These are phyloP conservation scores for Globisporangium sylvaticum DNA, from an alignment of 352 stramenopile genomes.

Conservation along the genomic window DNA sequence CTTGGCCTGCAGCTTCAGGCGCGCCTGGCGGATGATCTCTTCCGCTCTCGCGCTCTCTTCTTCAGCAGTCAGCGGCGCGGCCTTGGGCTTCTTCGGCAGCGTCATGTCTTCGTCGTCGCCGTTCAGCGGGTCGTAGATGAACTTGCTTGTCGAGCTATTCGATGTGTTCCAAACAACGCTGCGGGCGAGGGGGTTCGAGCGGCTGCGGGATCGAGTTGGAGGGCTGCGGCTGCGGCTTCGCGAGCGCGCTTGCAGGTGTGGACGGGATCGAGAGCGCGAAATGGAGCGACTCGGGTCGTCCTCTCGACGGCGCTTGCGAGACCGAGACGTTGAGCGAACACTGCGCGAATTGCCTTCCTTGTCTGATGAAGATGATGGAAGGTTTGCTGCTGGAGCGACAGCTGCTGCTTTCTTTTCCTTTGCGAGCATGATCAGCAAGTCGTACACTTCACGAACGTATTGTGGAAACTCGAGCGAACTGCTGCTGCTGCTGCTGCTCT, in stretches of 20 bases:
- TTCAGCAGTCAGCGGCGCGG: slow-evolving; percentile 26
- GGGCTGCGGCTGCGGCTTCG: slow-evolving; percentile 30
- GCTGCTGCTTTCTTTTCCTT: slow-evolving; percentile 32
- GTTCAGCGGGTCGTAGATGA: slow-evolving; percentile 17
- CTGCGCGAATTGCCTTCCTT: not conserved
- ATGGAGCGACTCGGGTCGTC: slow-evolving; percentile 12
- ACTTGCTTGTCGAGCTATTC: not conserved
- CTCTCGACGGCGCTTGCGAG: slow-evolving; percentile 29
- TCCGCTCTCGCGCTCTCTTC: slow-evolving; percentile 55
- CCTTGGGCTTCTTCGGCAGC: slow-evolving; percentile 2
- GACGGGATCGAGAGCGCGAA: slow-evolving; percentile 33
- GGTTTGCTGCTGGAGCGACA: not conserved
- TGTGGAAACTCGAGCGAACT: slow-evolving; percentile 23
- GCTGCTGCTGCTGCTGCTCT: not conserved
- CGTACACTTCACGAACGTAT: slow-evolving; percentile 38
- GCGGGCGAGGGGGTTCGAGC: slow-evolving; percentile 8
- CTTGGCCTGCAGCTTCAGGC: slow-evolving; percentile 52
- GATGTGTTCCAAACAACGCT: slow-evolving; percentile 16
- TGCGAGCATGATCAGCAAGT: slow-evolving; percentile 33
- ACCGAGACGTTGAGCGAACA: slow-evolving; percentile 25
- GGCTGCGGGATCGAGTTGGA: slow-evolving; percentile 21
- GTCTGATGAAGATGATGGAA: slow-evolving; percentile 19
- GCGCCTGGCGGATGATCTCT: slow-evolving; percentile 66
- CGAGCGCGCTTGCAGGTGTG: slow-evolving; percentile 17
- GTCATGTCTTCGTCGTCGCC: slow-evolving; percentile 9